Evolutionary conservation across 441 rosid genomes (phyloP).

Genomic region (Populus trichocarpa): DNA sequence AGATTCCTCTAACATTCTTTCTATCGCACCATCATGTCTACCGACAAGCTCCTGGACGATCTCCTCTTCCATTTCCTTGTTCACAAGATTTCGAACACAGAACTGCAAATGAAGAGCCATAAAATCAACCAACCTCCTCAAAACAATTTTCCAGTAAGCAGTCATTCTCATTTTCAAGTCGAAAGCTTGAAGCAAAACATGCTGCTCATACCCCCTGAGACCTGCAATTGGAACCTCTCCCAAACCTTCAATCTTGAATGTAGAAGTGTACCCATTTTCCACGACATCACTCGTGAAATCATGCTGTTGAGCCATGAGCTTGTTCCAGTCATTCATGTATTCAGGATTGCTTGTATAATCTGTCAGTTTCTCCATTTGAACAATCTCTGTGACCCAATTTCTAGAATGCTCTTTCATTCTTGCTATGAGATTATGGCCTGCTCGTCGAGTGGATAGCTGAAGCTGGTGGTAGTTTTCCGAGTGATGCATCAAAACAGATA

Average conservation of each 20-base stretch:
- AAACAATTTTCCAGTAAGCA: too few relatives aligned
- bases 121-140: too few relatives aligned
- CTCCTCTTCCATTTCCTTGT: too few relatives aligned
- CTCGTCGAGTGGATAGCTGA: constrained; percentile 1
- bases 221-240: background rate
- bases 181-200: constrained; percentile 2
- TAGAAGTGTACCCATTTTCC: background rate
- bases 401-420: constrained; percentile 17
- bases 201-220: background rate
- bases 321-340: too few relatives aligned
- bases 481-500: constrained; percentile 12
- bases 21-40: too few relatives aligned
- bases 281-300: background rate
- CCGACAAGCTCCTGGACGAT: too few relatives aligned
- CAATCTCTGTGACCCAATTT: constrained; percentile 19
- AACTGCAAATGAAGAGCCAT: too few relatives aligned
- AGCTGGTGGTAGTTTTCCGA: constrained; percentile 19
- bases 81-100: too few relatives aligned
- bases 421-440: background rate
- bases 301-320: background rate
- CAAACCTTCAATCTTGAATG: background rate
- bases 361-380: constrained; percentile 25
- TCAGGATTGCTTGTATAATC: constrained; percentile 42
- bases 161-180: too few relatives aligned
- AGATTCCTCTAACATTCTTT: too few relatives aligned